phyloP scores from a whole-genome alignment of 495 filamentous ascomycete species.

The Mytilinidion resinicola region DNA sequence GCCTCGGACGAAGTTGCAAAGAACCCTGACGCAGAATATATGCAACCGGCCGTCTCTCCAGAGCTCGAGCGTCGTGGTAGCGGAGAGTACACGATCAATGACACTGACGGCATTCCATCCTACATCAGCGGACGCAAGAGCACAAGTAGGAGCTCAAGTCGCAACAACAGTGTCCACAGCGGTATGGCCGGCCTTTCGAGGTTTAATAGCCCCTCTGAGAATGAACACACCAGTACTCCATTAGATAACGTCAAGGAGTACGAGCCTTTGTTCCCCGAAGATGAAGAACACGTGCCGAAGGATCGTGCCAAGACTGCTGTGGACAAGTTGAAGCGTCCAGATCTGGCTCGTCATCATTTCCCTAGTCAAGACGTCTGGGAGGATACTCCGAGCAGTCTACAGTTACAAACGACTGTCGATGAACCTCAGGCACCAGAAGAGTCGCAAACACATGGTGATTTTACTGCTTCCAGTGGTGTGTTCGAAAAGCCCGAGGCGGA shows the following conservation, averaged over 20 bases:
- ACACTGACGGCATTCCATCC: constrained; percentile 29
- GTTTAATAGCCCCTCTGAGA: constrained; percentile 47
- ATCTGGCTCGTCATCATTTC: constrained; percentile 63
- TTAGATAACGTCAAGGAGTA: constrained; percentile 91
- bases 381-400: constrained; percentile 82
- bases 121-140: constrained; percentile 47
- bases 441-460: not conserved
- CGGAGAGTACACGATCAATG: constrained; percentile 46
- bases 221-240: constrained; percentile 56
- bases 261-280: constrained; percentile 89
- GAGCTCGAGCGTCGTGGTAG: constrained; percentile 52
- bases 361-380: constrained; percentile 96
- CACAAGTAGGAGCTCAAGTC: constrained; percentile 65
- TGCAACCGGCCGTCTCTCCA: constrained; percentile 71
- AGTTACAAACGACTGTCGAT: constrained; percentile 76
- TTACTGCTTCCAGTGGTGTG: not conserved
- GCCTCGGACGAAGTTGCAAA: constrained; percentile 89
- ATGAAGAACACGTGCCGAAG: constrained; percentile 47
- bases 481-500: constrained; percentile 57
- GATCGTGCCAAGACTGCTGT: constrained; percentile 44
- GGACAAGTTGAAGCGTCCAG: constrained; percentile 59
- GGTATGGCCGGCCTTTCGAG: constrained; percentile 42
- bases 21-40: constrained; percentile 54
- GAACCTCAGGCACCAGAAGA: constrained; percentile 58
- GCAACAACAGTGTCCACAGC: constrained; percentile 59